Conservation (phyloP, 768 basidiomycete genomes). For the Amanita rimosa region DNA sequence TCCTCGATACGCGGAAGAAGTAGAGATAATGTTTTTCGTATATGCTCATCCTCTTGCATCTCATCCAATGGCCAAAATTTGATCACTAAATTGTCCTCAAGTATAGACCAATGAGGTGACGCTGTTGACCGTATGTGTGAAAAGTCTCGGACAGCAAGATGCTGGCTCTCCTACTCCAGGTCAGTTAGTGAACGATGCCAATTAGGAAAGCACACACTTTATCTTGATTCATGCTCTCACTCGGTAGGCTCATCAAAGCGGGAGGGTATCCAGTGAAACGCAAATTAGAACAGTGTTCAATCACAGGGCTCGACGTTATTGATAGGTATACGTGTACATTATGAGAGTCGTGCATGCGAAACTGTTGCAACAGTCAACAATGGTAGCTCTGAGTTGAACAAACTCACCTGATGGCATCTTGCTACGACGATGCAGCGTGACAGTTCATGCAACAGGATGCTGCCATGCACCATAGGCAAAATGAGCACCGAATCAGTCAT, state of each 20-base stretch:
- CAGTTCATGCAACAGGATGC: conserved; percentile 60
- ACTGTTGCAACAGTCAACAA: conserved; percentile 30
- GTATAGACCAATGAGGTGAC: conserved; percentile 65
- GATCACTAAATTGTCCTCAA: background rate
- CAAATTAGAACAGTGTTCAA: conserved; percentile 60
- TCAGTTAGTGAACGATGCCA: background rate
- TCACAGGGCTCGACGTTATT: conserved; percentile 63
- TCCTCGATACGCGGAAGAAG: conserved; percentile 2
- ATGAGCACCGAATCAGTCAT: conserved; percentile 53
- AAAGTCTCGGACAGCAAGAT: conserved; percentile 66
- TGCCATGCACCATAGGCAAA: conserved; percentile 55
- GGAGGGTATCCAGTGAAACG: conserved; percentile 56
- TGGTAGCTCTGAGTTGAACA: background rate
- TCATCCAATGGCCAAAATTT: conserved; percentile 6
- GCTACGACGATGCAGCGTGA: conserved; percentile 52
- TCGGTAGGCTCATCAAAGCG: conserved; percentile 6
- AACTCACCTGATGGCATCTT: conserved; percentile 70
- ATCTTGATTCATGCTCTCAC: background rate
- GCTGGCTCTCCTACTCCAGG: conserved; percentile 20
- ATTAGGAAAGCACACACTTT: background rate
- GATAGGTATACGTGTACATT: conserved; percentile 55
- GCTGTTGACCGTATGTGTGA: conserved; percentile 68
- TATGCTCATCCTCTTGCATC: conserved; percentile 1
- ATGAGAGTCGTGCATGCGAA: conserved; percentile 75
- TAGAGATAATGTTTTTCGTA: conserved; percentile 7